Base-by-base conservation (phyloP, 352 stramenopile species). In the Phytophthora sojae region DNA sequence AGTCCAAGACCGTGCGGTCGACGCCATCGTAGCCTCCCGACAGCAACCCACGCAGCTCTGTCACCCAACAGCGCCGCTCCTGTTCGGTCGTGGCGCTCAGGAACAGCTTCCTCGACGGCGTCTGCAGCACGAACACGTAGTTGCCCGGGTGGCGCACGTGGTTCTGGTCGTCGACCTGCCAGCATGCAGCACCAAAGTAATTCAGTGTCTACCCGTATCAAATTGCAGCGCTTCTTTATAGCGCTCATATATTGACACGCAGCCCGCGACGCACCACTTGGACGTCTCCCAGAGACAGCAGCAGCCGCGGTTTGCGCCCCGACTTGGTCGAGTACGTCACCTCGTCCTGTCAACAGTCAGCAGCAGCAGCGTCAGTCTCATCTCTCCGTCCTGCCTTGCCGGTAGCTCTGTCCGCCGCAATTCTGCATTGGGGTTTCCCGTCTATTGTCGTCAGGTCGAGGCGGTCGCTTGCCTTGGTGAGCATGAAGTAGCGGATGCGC, bases 401-500 rank as follows among this genome's bases (percentile, higher is more conserved):
- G 14, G 11, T 15, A 4, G 35, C 11, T 42, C 25, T 26, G 25
- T 26, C 25, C 25, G 25, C 25, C 25, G 25, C 25, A 26, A 26
- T 14, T 42, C 11, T 15, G 35, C 35, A 17, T 42, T 42, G 35
- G 35, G 25, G 29, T 9, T 42, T 42, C 14, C 35, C 35, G 35
- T 42, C 35, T 42, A 42, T 26, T 50, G 44, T 50, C 45, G 35
- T 60, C 49, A 25, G n/a, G 17, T 26, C 25, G 25, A 26, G 25
- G 25, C 25, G 25, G 25, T 54, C 49, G 29, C 63, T 67, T 77
- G 86, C 89, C 81, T 83, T 79, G 11, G 89, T 88, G 52, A 96
- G 82, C 30, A 94, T 69, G 64, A 95, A 96, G 72, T 94, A 96
- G 42, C 89, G 89, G 45, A 96, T 85, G 67, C 92, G 92, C 89